Conservation (phyloP, 768 basidiomycete genomes). For the Mycena leptocephala region DNA sequence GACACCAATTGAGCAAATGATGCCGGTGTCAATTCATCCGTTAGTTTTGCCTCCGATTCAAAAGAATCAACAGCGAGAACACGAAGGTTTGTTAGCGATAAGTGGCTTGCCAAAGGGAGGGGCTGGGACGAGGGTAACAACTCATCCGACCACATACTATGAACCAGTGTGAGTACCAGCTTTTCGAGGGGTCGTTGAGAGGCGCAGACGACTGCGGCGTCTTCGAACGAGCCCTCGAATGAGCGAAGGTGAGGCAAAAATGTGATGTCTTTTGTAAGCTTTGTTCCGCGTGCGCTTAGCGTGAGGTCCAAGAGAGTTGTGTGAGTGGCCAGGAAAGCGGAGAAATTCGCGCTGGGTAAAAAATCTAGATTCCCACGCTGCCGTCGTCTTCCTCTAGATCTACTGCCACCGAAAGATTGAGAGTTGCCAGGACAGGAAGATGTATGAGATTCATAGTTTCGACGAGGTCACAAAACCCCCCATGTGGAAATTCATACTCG, state of each 20-base stretch:
- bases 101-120: not conserved
- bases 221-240: not conserved
- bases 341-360: not conserved
- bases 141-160: not conserved
- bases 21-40: not conserved
- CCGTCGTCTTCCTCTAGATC: not conserved
- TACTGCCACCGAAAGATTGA: not conserved
- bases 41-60: not conserved
- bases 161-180: not conserved
- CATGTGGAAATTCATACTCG: not conserved
- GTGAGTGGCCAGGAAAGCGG: not conserved
- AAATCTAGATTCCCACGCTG: not conserved
- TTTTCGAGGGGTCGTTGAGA: not conserved
- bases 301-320: not conserved
- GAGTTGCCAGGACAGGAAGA: not conserved
- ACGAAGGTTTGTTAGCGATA: not conserved
- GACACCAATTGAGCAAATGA: conserved; percentile 9
- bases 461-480: not conserved
- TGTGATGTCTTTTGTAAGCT: not conserved
- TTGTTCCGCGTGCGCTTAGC: not conserved
- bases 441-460: not conserved
- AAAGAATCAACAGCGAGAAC: not conserved
- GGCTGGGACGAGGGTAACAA: not conserved
- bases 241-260: conserved; percentile 4
- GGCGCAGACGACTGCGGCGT: not conserved